phyloP scores from a whole-genome alignment of 805 yeast genomes.

The Hanseniaspora vineae region DNA sequence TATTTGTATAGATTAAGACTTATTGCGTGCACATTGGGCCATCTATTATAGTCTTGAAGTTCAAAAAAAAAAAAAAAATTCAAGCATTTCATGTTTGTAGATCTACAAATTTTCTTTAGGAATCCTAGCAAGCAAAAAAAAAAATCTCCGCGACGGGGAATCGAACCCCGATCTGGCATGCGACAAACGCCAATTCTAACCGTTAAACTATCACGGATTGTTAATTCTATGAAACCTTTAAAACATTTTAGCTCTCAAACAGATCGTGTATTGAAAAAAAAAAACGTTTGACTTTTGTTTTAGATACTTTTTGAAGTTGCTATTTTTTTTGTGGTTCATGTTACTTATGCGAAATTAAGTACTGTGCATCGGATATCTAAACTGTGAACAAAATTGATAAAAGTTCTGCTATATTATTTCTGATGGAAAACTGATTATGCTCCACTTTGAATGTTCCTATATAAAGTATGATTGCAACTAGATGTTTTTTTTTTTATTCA shows the following conservation, averaged over 20 bases:
- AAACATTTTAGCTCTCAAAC: no score
- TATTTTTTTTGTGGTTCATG: background rate
- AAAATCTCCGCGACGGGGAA: constrained; percentile 9
- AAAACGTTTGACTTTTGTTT: background rate
- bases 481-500: no score
- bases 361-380: background rate
- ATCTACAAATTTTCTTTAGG: no score
- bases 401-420: no score
- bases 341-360: background rate
- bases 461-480: no score
- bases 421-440: no score
- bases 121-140: background rate
- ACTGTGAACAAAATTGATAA: background rate
- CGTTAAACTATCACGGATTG: constrained; percentile 9
- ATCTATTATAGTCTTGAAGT: no score
- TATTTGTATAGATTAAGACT: background rate
- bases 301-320: background rate
- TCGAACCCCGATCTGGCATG: constrained; percentile 9
- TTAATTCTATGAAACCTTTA: constrained; percentile 1
- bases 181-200: constrained; percentile 9
- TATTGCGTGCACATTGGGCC: no score
- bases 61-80: background rate
- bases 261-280: no score
- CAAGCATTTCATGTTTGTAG: background rate
- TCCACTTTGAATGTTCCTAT: no score